phyloP scores from a whole-genome alignment of 2,329 filamentous ascomycete species.

The Colletotrichum shisoi region DNA sequence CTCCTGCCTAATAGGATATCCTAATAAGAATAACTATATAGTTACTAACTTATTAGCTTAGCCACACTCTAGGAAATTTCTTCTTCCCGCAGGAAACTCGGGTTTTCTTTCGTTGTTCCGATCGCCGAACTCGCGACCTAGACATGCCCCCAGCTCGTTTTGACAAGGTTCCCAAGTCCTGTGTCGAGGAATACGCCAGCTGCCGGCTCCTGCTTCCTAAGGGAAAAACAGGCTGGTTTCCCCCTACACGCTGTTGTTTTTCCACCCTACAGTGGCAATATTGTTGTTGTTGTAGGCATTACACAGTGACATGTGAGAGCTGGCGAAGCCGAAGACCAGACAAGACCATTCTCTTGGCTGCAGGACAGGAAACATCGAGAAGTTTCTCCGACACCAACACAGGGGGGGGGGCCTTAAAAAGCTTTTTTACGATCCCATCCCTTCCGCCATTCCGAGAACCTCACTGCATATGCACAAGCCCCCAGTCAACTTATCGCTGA shows the following conservation, averaged over 20 bases:
- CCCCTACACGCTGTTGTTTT: background rate
- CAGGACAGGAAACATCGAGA: conserved; percentile 20
- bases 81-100: background rate
- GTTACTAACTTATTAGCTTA: background rate
- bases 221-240: background rate
- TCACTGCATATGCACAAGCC: conserved; percentile 1
- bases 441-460: background rate
- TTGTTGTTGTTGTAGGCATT: background rate
- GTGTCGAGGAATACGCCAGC: background rate
- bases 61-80: background rate
- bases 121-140: background rate
- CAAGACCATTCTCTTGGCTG: conserved; percentile 22
- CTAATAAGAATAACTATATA: background rate
- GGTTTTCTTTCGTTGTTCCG: background rate
- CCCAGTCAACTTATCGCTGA: background rate
- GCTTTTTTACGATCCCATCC: background rate
- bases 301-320: background rate
- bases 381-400: background rate
- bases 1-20: background rate
- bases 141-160: background rate
- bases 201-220: background rate
- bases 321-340: conserved; percentile 20
- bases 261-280: background rate
- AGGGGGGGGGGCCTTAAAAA: no score
- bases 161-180: background rate